Evolutionary conservation across 2,329 filamentous ascomycete genomes (phyloP).

Genomic region (Penicillium verrucosum): DNA sequence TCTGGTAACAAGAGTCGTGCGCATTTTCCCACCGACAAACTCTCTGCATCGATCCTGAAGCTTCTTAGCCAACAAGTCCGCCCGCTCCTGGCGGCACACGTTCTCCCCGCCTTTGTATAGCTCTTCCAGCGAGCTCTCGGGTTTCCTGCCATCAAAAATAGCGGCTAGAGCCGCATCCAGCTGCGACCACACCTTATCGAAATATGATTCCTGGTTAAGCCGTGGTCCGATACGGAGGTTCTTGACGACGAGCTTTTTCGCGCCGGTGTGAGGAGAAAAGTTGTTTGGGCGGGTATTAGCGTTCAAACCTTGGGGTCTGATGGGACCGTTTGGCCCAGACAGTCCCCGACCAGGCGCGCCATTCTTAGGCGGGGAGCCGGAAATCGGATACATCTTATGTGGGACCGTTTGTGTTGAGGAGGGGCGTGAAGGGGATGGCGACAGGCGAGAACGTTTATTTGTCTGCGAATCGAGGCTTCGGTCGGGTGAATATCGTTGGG

Average conservation of each 20-base stretch:
- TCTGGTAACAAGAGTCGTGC: slow-evolving; percentile 56
- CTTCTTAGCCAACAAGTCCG: slow-evolving; percentile 63
- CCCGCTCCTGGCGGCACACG: slow-evolving; percentile 74
- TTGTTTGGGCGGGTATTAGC: slow-evolving; percentile 38
- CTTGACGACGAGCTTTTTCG: slow-evolving; percentile 89
- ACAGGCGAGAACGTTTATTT: slow-evolving; percentile 43
- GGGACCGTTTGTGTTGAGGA: slow-evolving; percentile 19
- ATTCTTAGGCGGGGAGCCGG: slow-evolving; percentile 37
- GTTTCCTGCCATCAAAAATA: slow-evolving; percentile 65
- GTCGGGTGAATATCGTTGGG: slow-evolving; percentile 28
- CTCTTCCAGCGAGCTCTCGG: slow-evolving; percentile 75
- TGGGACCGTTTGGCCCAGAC: slow-evolving; percentile 34
- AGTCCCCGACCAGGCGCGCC: slow-evolving; percentile 47
- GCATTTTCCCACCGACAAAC: slow-evolving; percentile 59
- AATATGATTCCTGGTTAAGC: slow-evolving; percentile 71
- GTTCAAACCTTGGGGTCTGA: slow-evolving; percentile 33
- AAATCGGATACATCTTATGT: slow-evolving; percentile 55
- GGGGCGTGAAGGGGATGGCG: slow-evolving; percentile 25
- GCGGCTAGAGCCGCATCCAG: slow-evolving; percentile 69
- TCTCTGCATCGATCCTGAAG: slow-evolving; percentile 64
- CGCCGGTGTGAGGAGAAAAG: slow-evolving; percentile 72
- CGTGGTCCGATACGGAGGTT: slow-evolving; percentile 70
- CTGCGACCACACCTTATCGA: slow-evolving; percentile 70
- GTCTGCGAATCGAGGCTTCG: slow-evolving; percentile 29
- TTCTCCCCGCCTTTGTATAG: slow-evolving; percentile 91